Percentiles rank a stretch among this genome's conserved stretches.
phyloP scores from a whole-genome alignment of 1,139 yeast species.

The Magnusiomyces tetraspermus region DNA sequence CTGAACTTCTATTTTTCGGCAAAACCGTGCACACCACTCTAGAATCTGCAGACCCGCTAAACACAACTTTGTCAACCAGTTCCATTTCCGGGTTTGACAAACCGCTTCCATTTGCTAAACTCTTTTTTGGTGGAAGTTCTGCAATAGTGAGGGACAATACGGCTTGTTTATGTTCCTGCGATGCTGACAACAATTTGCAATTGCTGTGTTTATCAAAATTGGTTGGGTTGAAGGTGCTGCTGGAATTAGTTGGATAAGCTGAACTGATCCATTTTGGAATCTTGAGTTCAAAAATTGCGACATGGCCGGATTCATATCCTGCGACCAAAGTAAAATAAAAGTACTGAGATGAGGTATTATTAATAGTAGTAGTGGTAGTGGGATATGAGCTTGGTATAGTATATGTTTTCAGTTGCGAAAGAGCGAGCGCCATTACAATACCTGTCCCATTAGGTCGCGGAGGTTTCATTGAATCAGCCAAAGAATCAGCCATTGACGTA shows the following conservation, averaged over 20 bases:
- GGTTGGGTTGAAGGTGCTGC: no score
- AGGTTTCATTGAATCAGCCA: slow-evolving; percentile 11
- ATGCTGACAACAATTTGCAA: not conserved
- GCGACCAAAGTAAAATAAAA: slow-evolving; percentile 22
- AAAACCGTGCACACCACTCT: slow-evolving; percentile 14
- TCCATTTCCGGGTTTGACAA: not conserved
- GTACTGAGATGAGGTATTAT: not conserved
- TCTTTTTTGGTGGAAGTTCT: slow-evolving; percentile 5
- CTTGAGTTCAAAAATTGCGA: slow-evolving; percentile 25
- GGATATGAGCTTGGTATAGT: no score
- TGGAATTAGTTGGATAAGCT: not conserved
- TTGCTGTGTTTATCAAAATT: no score
- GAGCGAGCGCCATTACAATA: slow-evolving; percentile 32
- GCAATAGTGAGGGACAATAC: slow-evolving; percentile 25
- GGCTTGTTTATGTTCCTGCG: slow-evolving; percentile 29
- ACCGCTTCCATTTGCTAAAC: slow-evolving; percentile 4
- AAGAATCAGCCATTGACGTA: not conserved
- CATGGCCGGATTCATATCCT: slow-evolving; percentile 36
- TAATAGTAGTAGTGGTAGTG: no score
- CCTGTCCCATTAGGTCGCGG: slow-evolving; percentile 21
- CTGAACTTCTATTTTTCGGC: not conserved
- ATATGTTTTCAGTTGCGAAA: slow-evolving; percentile 10
- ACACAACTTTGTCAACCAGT: not conserved
- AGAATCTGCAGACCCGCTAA: slow-evolving; percentile 26
- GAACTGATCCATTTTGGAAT: slow-evolving; percentile 29